Base-by-base conservation (phyloP, 305 asterid genomes). In the Withania somnifera region DNA sequence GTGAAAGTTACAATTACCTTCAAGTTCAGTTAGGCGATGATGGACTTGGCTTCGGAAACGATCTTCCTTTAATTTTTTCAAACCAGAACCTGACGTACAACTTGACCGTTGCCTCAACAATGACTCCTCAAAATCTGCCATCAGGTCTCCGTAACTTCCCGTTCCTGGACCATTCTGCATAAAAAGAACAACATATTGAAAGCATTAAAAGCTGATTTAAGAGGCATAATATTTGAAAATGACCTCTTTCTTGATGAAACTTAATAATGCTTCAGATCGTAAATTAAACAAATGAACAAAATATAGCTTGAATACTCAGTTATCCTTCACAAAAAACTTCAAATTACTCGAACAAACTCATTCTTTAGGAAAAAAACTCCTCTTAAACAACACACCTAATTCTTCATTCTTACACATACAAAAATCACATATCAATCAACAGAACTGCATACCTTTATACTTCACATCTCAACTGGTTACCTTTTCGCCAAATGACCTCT, bases 71-170 rank as follows among this genome's bases (percentile, higher is more conserved):
- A 92, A 79, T 69, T 89, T 93, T 14, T 88, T 82, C 89, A 97
- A 84, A 85, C 84, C 90, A 61, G 93, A 88, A 86, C 95, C 93
- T 69, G 95, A 92, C 84, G 89, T 77, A 85, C 89, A 88, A 84
- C 83, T 86, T 17, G 92, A 86, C 78, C 97, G 88, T 88, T 93
- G 97, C 84, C 87, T 88, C 52, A 78, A 56, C 78, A 97, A 83
- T 11, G 98, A 98, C 84, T 93, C 97, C 89, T 93, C 98, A 47
- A 97, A 92, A 87, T 95, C 98, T 67, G 90, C 88, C 97, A 97
- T 97, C 86, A 97, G 84, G 83, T 97, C 97, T 75, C 91, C 89
- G 53, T 92, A 92, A 86, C 91, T 92, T 68, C 94, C 88, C 84
- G 84, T 79, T 45, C 84, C 91, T 57, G 77, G 71, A 84, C 86